Conservation (phyloP, 2,329 filamentous ascomycete species). For the Davidsoniella australis region DNA sequence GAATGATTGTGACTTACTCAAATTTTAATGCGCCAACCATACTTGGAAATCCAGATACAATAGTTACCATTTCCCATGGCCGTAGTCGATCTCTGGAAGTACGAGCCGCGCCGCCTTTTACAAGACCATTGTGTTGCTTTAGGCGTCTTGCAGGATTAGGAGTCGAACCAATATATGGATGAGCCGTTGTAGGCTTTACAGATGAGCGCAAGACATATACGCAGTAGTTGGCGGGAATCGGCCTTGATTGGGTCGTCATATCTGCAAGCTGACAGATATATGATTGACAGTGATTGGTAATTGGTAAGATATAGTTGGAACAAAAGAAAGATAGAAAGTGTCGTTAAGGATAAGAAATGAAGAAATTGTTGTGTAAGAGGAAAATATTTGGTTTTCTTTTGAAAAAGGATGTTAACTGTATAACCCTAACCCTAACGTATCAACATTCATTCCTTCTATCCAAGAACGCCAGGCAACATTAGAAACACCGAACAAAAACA, state of each 20-base stretch:
- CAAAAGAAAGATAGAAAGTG: background rate
- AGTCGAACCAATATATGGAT: conserved; percentile 78
- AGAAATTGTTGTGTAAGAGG: too few species aligned
- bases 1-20: conserved; percentile 43
- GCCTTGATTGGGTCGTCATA: conserved; percentile 30
- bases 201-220: conserved; percentile 85
- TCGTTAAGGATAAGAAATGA: background rate
- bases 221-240: conserved; percentile 77
- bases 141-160: conserved; percentile 73
- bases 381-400: too few species aligned
- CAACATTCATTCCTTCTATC: too few species aligned
- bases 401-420: too few species aligned
- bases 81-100: conserved; percentile 52
- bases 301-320: background rate
- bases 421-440: too few species aligned
- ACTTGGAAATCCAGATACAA: conserved; percentile 80
- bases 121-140: conserved; percentile 77
- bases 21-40: conserved; percentile 82
- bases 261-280: background rate
- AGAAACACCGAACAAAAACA: too few species aligned
- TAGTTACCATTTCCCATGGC: conserved; percentile 80
- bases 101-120: conserved; percentile 62
- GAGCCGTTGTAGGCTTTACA: conserved; percentile 40
- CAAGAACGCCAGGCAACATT: background rate
- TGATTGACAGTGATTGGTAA: background rate